A percentile compares a stretch with the other conserved stretches of the same genome.
Evolutionary conservation across 192 early-diverging fungal species (phyloP).

Genomic region (Linnemannia exigua): DNA sequence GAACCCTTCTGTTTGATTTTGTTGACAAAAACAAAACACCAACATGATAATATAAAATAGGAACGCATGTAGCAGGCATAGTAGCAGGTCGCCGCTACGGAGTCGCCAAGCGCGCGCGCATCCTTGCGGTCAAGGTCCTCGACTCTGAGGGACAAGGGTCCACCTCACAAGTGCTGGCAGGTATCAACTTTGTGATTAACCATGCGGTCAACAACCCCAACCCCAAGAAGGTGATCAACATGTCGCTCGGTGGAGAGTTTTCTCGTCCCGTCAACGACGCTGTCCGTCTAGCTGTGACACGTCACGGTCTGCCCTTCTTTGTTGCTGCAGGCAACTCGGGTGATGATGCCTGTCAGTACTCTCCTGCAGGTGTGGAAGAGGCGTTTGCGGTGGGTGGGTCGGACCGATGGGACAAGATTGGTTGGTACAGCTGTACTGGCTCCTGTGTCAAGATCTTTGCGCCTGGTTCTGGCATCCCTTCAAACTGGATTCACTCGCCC

Average conservation of each 20-base stretch:
- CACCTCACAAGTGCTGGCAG: conserved; percentile 66
- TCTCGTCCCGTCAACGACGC: conserved; percentile 85
- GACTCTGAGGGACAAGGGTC: conserved; percentile 62
- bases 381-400: conserved; percentile 93
- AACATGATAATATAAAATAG: conserved; percentile 21
- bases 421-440: conserved; percentile 90
- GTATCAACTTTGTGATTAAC: conserved; percentile 78
- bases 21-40: not conserved
- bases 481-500: conserved; percentile 35
- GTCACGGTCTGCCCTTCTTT: conserved; percentile 82
- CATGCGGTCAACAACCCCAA: conserved; percentile 69
- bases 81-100: conserved; percentile 84
- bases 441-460: conserved; percentile 94
- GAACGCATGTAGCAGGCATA: conserved; percentile 66
- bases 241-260: conserved; percentile 91
- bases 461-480: conserved; percentile 66
- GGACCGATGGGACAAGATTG: conserved; percentile 80
- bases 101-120: conserved; percentile 86
- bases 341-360: conserved; percentile 87
- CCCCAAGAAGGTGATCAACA: conserved; percentile 83
- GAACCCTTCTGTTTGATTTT: not conserved
- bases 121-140: conserved; percentile 93
- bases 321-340: conserved; percentile 95
- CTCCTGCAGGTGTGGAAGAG: conserved; percentile 82
- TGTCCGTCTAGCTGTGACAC: conserved; percentile 72